These are phyloP conservation scores for Serendipita indica DNA, from an alignment of 768 basidiomycete genomes.

Conservation along the genomic window DNA sequence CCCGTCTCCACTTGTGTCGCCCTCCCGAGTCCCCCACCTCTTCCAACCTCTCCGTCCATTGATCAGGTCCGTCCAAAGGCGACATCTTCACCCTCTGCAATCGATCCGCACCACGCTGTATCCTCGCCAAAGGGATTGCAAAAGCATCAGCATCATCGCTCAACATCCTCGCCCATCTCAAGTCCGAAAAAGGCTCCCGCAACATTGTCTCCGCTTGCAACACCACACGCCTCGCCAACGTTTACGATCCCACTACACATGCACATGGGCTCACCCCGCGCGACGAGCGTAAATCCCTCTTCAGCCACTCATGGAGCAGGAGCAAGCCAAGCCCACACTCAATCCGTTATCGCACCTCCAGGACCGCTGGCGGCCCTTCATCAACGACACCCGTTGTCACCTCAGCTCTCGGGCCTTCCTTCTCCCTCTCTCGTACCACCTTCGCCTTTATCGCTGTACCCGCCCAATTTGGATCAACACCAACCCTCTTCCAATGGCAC, in stretches of 20 bases:
- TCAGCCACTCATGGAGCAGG: neutral
- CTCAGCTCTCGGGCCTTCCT: neutral
- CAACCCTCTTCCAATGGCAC: neutral
- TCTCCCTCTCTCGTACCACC: constrained; percentile 2
- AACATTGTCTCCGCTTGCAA: neutral
- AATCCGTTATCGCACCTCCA: neutral
- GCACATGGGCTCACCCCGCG: neutral
- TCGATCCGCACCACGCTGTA: neutral
- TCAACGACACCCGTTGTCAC: constrained; percentile 1
- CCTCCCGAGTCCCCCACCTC: neutral
- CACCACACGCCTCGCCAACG: constrained; percentile 3
- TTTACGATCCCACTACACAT: neutral
- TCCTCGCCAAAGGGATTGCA: neutral
- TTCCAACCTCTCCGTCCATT: neutral
- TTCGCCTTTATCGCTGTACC: constrained; percentile 3
- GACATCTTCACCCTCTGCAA: neutral
- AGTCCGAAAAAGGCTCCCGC: neutral
- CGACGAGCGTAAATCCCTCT: no score
- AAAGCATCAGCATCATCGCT: neutral
- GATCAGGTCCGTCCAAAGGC: neutral
- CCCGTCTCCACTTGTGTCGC: neutral
- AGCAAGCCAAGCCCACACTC: neutral
- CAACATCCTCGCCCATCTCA: neutral
- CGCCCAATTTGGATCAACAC: neutral
- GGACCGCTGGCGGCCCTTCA: neutral